phyloP scores from a whole-genome alignment of 805 yeast genomes.

The Lachancea kluyveri region DNA sequence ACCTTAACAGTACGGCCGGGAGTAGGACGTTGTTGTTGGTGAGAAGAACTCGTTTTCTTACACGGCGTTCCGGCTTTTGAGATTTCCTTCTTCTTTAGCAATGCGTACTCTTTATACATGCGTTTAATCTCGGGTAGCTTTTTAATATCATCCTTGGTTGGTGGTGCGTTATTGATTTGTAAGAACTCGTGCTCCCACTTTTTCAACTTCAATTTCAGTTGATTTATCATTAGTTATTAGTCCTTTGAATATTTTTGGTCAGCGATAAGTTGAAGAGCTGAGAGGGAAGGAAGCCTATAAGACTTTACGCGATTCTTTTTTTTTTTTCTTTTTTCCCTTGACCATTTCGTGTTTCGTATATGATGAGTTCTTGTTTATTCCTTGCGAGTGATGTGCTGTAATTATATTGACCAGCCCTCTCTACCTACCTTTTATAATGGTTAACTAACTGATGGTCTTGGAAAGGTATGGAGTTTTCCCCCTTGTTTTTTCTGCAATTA shows the following conservation, averaged over 20 bases:
- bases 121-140: conserved; percentile 30
- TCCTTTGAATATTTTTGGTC: no score
- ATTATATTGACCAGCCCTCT: no score
- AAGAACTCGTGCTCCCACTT: conserved; percentile 48
- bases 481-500: conserved; percentile 15
- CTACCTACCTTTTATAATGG: no score
- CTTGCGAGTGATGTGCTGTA: no score
- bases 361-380: no score
- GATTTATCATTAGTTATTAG: conserved; percentile 5
- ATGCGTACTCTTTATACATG: conserved; percentile 32
- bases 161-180: conserved; percentile 35
- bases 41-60: conserved; percentile 15
- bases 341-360: no score
- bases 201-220: conserved; percentile 41
- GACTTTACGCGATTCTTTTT: no score
- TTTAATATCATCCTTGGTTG: conserved; percentile 43
- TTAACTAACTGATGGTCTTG: no score
- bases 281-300: no score
- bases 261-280: no score
- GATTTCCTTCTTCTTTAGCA: conserved; percentile 13
- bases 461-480: conserved; percentile 5
- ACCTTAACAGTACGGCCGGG: conserved; percentile 9
- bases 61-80: conserved; percentile 7
- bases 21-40: conserved; percentile 7
- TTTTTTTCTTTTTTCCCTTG: no score